phyloP scores from a whole-genome alignment of 1,139 yeast genomes.

The Entelexis paramagnoliae region DNA sequence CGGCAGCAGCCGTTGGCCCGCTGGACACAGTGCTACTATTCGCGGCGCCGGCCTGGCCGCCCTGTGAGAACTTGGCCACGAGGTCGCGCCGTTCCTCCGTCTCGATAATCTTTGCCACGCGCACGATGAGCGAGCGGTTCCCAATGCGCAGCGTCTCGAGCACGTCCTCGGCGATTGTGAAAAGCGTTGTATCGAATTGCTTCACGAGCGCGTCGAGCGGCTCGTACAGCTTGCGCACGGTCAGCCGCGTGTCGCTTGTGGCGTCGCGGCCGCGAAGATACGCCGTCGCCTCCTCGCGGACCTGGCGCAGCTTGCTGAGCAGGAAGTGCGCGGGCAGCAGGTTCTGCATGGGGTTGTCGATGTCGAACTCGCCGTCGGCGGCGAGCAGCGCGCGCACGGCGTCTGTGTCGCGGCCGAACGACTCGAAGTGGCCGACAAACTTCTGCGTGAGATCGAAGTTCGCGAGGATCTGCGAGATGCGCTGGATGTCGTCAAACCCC shows the following conservation, averaged over 20 bases:
- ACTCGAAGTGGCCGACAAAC: slow-evolving; percentile 53
- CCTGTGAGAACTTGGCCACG: slow-evolving; percentile 39
- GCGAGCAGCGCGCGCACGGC: slow-evolving; percentile 47
- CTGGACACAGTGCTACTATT: too few relatives aligned
- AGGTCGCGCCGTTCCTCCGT: slow-evolving; percentile 71
- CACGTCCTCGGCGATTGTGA: slow-evolving; percentile 50
- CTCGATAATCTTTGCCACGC: slow-evolving; percentile 67
- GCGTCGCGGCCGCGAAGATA: slow-evolving; percentile 40
- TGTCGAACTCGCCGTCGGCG: slow-evolving; percentile 41
- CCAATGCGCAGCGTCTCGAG: slow-evolving; percentile 63
- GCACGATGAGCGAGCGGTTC: slow-evolving; percentile 56
- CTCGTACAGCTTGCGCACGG: slow-evolving; percentile 49
- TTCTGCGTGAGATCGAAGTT: slow-evolving; percentile 59
- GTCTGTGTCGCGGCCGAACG: slow-evolving; percentile 44
- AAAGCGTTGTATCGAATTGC: slow-evolving; percentile 55
- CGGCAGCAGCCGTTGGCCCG: too few relatives aligned
- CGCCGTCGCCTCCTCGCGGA: slow-evolving; percentile 59
- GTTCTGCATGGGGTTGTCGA: slow-evolving; percentile 48
- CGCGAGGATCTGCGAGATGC: slow-evolving; percentile 57
- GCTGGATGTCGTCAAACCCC: slow-evolving; percentile 50
- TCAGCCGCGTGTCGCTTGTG: slow-evolving; percentile 60
- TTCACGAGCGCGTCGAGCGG: slow-evolving; percentile 43
- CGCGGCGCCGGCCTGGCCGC: neutral
- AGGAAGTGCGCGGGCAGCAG: slow-evolving; percentile 59
- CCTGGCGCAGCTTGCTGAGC: slow-evolving; percentile 62